Base-by-base conservation (phyloP, 2,329 filamentous ascomycete genomes). In the Cladosporium sp. region DNA sequence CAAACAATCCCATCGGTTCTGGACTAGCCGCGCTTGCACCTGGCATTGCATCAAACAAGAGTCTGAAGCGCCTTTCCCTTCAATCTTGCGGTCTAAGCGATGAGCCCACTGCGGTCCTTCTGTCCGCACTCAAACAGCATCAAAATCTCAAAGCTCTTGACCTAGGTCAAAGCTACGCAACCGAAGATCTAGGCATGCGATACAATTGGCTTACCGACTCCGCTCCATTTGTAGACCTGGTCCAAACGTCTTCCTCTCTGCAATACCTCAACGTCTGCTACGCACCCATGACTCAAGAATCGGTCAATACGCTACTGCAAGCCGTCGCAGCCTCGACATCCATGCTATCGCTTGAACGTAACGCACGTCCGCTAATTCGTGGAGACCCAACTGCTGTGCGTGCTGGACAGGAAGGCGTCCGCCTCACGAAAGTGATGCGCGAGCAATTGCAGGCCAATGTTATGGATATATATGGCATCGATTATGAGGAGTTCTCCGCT, bases 141-240 rank as follows among this genome's bases (percentile, higher is more conserved):
- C 64, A 72, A 8, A 61, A 63, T 32, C 65, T 80, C 19, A 69
- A 68, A 12, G 67, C 66, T 19, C 62, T 80, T 10, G 77, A 80
- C 60, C 58, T 80, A 4, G 75, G 77, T 15, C 78, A 80, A 63
- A 73, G 72, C 19, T 80, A 74, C 63, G 72, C 74, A n/a, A 80
- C 78, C 10, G 63, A 73, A 28, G 78, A 80, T 58, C 72, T 78
- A 1, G 68, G 68, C 28, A 72, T 74, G 64, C 75, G 75, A 25
- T 80, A 77, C 68, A 81, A 80, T 59, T 80, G 73, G 66, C 69
- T 80, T 40, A 73, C 75, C 25, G 75, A 78, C 58, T 68, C 40
- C 4, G 67, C 70, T 17, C 62, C 71, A 20, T 66, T 80, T 9
- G 59, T 63, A 35, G 59, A 64, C 13, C 63, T 80, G 17, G 58